A percentile compares a stretch with the other conserved stretches of the same genome.
Conservation (phyloP, 352 stramenopile species). For the Pythium aquatile region DNA sequence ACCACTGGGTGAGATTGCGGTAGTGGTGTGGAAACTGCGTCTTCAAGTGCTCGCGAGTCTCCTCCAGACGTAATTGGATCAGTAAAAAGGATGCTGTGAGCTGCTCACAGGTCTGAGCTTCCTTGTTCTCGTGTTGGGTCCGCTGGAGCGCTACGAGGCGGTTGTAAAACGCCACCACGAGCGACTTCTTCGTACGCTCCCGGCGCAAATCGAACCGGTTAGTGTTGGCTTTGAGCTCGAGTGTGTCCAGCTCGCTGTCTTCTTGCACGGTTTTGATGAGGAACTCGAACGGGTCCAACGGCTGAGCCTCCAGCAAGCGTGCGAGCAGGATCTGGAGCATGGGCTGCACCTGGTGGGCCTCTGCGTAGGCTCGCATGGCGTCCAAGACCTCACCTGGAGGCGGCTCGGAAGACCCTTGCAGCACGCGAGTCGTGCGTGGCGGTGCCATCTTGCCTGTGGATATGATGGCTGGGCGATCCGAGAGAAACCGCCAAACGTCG, state of each 20-base stretch:
- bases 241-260: constrained; percentile 48
- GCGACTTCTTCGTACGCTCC: constrained; percentile 59
- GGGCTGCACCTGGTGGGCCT: constrained; percentile 56
- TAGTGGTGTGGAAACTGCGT: constrained; percentile 57
- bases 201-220: constrained; percentile 58
- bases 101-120: constrained; percentile 25
- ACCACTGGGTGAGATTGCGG: constrained; percentile 51
- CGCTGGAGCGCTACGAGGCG: constrained; percentile 55
- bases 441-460: constrained; percentile 23
- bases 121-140: constrained; percentile 38
- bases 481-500: not conserved
- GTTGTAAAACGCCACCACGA: constrained; percentile 51
- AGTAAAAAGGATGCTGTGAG: constrained; percentile 47
- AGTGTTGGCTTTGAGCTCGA: constrained; percentile 43
- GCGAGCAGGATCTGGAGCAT: constrained; percentile 64
- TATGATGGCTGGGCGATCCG: not conserved
- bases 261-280: constrained; percentile 56
- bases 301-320: constrained; percentile 56
- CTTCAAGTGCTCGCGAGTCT: constrained; percentile 46
- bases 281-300: constrained; percentile 65
- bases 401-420: constrained; percentile 23
- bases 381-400: constrained; percentile 40
- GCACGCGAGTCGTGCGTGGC: constrained; percentile 36
- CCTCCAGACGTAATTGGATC: constrained; percentile 43
- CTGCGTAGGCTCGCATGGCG: constrained; percentile 58